Conservation (phyloP, 2,329 filamentous ascomycete species). For the Leptographium lundbergii region DNA sequence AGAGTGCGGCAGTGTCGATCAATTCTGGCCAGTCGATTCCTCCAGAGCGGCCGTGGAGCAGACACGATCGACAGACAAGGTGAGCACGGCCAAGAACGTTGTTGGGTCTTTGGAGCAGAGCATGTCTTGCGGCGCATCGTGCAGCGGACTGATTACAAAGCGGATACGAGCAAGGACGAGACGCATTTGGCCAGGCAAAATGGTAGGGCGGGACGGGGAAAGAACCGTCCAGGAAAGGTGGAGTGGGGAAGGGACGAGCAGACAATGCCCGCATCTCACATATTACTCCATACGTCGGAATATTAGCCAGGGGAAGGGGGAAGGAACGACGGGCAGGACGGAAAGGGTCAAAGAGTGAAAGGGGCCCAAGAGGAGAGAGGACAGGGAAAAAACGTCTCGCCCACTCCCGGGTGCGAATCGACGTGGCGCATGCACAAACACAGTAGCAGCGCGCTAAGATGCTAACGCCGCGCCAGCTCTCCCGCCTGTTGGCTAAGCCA, state of each 20-base stretch:
- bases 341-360: neutral
- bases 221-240: neutral
- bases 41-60: neutral
- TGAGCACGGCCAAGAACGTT: neutral
- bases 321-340: no score
- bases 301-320: neutral
- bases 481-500: neutral
- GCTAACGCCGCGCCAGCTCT: neutral
- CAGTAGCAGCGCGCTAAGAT: neutral
- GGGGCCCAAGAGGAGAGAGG: neutral
- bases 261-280: neutral
- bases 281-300: no score
- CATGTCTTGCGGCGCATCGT: neutral
- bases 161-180: neutral
- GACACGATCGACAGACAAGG: neutral
- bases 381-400: neutral
- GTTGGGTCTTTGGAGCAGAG: neutral
- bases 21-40: slow-evolving; percentile 8
- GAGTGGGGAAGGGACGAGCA: neutral
- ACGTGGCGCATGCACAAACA: neutral
- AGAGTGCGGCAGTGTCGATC: slow-evolving; percentile 4
- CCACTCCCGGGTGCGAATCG: neutral
- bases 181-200: no score
- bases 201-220: neutral
- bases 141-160: neutral